Evolutionary conservation across 345 rosid species (phyloP).

Genomic region (Gossypium sturtianum): DNA sequence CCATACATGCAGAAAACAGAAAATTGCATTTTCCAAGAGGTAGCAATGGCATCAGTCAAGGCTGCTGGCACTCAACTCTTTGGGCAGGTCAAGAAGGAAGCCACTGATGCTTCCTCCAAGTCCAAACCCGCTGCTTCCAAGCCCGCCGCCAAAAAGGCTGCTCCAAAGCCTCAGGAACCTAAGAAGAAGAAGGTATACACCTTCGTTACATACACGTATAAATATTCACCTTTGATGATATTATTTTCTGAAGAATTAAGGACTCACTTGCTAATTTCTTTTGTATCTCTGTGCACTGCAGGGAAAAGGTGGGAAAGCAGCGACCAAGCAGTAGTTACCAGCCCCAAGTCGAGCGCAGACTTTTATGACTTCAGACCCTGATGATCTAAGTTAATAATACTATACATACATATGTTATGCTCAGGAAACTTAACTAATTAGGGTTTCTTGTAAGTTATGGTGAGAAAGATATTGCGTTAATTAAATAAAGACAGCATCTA

Average conservation of each 20-base stretch:
- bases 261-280: not conserved
- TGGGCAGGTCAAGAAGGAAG: conserved; percentile 30
- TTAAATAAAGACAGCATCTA: not conserved
- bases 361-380: not conserved
- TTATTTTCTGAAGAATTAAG: not conserved
- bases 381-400: not conserved
- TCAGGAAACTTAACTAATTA: not conserved
- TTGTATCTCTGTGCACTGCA: not conserved
- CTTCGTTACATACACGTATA: not conserved
- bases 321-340: not conserved
- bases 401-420: not conserved
- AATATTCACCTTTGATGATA: not conserved
- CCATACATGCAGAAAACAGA: not conserved
- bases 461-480: not conserved
- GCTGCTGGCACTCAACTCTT: conserved; percentile 23
- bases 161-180: conserved; percentile 26
- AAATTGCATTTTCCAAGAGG: not conserved
- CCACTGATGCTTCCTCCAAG: not conserved
- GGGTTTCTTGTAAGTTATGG: not conserved
- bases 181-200: not conserved
- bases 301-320: conserved; percentile 10
- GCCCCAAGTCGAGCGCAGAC: not conserved
- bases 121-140: conserved; percentile 17
- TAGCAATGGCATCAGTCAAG: conserved; percentile 45
- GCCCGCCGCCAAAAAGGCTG: conserved; percentile 37